A percentile compares a stretch with the other conserved stretches of the same genome.
These are phyloP conservation scores for Camellia japonica DNA, from an alignment of 148 eudicot genomes.

Conservation along the genomic window DNA sequence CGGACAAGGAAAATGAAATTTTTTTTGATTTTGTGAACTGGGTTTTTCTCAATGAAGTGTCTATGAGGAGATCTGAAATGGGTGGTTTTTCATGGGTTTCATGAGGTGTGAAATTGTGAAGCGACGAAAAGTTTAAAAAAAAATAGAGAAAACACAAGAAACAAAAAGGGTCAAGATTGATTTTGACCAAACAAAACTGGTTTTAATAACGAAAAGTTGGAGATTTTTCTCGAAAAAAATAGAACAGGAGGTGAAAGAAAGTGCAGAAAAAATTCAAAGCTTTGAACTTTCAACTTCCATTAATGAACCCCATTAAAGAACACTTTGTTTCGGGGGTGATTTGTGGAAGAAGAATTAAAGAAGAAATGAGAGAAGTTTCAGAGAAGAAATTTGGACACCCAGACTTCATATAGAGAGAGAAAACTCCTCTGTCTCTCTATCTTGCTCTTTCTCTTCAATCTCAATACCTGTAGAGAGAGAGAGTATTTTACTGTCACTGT, in stretches of 20 bases:
- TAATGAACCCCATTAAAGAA: slow-evolving; percentile 3
- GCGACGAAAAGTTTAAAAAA: neutral
- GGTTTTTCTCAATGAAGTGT: neutral
- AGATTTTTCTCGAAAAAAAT: neutral
- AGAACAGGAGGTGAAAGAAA: neutral
- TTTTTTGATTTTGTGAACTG: neutral
- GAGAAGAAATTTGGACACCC: neutral
- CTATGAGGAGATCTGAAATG: neutral
- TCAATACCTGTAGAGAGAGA: too few relatives aligned
- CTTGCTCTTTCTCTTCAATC: neutral
- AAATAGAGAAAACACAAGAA: neutral
- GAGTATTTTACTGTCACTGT: neutral
- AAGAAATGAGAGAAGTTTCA: neutral
- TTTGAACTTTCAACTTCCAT: neutral
- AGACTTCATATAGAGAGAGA: slow-evolving; percentile 4
- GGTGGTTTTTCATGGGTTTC: neutral
- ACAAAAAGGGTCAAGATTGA: neutral
- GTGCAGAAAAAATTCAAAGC: neutral
- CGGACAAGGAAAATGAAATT: neutral
- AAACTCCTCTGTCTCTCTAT: neutral
- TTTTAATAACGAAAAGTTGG: neutral
- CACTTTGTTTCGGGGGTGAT: too few relatives aligned
- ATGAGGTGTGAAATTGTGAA: neutral
- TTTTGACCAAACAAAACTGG: neutral
- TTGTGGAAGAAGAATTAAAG: neutral